These are phyloP conservation scores for Trichoderma hamatum DNA, from an alignment of 2,329 filamentous ascomycete genomes.

Conservation along the genomic window DNA sequence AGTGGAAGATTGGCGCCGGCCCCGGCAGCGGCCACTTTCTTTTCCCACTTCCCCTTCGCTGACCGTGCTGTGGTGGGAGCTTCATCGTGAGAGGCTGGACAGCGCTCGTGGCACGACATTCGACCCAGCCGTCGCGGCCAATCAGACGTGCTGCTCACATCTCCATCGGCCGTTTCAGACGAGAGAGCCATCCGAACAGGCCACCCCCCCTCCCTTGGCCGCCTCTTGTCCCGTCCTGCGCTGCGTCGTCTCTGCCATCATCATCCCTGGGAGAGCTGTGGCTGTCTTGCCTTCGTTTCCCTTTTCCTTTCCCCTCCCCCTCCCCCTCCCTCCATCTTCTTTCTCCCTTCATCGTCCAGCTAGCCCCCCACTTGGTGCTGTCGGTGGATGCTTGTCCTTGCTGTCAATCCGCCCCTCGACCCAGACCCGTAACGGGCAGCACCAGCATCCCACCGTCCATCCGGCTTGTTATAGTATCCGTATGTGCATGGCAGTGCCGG, in stretches of 20 bases:
- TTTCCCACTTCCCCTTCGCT: constrained; percentile 2
- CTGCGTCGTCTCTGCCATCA: neutral
- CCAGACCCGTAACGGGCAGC: neutral
- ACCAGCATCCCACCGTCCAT: neutral
- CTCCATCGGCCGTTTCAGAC: constrained; percentile 26
- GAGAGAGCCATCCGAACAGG: neutral
- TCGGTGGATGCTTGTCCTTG: constrained; percentile 11
- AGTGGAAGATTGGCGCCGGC: constrained; percentile 20
- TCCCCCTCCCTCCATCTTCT: neutral
- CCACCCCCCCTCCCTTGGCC: constrained; percentile 5
- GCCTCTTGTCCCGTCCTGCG: neutral
- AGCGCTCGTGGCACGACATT: constrained; percentile 27
- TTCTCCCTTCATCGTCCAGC: constrained; percentile 5
- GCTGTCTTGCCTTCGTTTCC: constrained; percentile 11
- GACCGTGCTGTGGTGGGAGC: constrained; percentile 14
- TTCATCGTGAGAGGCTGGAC: constrained; percentile 29
- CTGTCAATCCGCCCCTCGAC: constrained; percentile 19
- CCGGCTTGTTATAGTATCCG: neutral
- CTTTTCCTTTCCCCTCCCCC: neutral
- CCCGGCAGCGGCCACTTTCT: constrained; percentile 12
- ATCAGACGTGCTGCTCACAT: constrained; percentile 25
- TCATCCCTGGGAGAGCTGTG: neutral
- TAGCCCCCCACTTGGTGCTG: constrained; percentile 5
- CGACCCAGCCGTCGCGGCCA: constrained; percentile 18
- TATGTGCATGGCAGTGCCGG: neutral